phyloP scores from a whole-genome alignment of 2,329 filamentous ascomycete genomes.

The Waltergamsia citrina region DNA sequence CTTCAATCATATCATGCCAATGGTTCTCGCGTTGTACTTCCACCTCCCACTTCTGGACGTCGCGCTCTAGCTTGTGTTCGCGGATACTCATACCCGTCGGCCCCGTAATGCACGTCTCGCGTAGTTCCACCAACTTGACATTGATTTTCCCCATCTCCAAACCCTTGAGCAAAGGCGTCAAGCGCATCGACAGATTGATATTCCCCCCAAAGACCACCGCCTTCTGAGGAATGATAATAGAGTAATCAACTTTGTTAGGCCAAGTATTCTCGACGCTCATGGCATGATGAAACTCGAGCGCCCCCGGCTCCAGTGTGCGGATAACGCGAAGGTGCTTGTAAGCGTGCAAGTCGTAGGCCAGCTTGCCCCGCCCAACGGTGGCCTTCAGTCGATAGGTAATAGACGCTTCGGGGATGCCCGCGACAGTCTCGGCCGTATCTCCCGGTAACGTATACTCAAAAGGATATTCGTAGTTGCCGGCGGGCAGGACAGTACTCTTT shows the following conservation, averaged over 20 bases:
- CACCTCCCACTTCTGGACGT: constrained; percentile 51
- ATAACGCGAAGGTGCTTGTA: constrained; percentile 73
- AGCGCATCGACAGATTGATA: constrained; percentile 74
- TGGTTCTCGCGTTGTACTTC: constrained; percentile 48
- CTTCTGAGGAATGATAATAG: constrained; percentile 86
- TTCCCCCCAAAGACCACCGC: constrained; percentile 89
- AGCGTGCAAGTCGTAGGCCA: constrained; percentile 76
- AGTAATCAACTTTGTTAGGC: constrained; percentile 96
- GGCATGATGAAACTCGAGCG: constrained; percentile 71
- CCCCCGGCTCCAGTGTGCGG: constrained; percentile 65
- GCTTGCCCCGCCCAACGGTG: constrained; percentile 76
- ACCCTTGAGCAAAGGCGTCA: constrained; percentile 83
- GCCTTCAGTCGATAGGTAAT: constrained; percentile 89
- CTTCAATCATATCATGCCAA: constrained; percentile 60
- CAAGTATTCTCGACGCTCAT: constrained; percentile 97
- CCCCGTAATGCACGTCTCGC: constrained; percentile 52
- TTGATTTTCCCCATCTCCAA: constrained; percentile 76
- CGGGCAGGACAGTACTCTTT: constrained; percentile 49
- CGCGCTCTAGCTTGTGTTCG: constrained; percentile 54
- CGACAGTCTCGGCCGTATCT: constrained; percentile 73
- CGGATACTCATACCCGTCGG: constrained; percentile 34
- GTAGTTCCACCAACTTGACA: constrained; percentile 69
- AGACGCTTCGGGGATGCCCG: constrained; percentile 78
- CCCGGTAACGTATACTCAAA: constrained; percentile 69
- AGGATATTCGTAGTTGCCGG: constrained; percentile 77